Evolutionary conservation across 148 eudicot genomes (phyloP).

Genomic region (Oxyria digyna): DNA sequence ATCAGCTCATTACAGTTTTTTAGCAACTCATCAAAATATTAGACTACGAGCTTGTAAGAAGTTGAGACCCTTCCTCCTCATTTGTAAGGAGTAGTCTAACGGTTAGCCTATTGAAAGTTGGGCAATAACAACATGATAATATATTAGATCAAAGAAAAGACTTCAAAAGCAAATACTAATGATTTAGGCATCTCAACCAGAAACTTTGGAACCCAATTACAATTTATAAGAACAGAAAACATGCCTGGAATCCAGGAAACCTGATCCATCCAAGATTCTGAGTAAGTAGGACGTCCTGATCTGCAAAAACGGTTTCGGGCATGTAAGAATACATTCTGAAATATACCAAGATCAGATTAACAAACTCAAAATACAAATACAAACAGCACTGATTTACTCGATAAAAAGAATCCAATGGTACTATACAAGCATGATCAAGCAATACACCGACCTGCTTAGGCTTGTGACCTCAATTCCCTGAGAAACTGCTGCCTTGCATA

Average conservation of each 20-base stretch:
- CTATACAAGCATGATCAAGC: neutral
- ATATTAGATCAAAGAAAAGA: neutral
- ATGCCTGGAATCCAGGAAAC: slow-evolving; percentile 85
- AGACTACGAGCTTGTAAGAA: neutral
- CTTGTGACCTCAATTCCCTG: slow-evolving; percentile 86
- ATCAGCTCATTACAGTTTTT: neutral
- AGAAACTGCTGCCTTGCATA: slow-evolving; percentile 96
- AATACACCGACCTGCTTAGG: slow-evolving; percentile 63
- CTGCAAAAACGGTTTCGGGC: slow-evolving; percentile 26
- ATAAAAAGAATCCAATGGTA: neutral
- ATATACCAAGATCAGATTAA: neutral
- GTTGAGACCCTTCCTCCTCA: neutral
- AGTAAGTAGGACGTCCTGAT: slow-evolving; percentile 79
- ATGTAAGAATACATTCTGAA: neutral
- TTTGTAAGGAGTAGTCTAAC: neutral
- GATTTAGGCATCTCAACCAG: neutral
- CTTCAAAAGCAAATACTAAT: neutral
- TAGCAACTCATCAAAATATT: neutral
- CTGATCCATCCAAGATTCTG: slow-evolving; percentile 83
- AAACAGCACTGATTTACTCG: neutral
- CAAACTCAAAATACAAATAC: neutral
- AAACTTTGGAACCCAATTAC: neutral
- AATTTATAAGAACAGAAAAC: slow-evolving; percentile 7
- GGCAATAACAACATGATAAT: neutral
- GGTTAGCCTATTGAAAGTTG: neutral